These are phyloP conservation scores for Phytophthora foliorum DNA, from an alignment of 352 stramenopile genomes.

Conservation along the genomic window DNA sequence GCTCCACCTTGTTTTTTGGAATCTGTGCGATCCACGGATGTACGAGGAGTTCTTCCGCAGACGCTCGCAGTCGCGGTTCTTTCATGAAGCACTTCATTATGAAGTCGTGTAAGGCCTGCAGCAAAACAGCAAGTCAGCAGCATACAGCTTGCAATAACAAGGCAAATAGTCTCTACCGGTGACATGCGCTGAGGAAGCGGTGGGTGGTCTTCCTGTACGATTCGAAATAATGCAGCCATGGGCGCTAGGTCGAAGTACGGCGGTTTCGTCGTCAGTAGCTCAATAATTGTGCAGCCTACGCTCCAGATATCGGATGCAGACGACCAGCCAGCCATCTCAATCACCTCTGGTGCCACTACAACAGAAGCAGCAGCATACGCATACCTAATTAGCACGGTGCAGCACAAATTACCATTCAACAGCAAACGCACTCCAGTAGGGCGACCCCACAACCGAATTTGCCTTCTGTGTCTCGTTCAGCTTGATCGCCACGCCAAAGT, in stretches of 20 bases:
- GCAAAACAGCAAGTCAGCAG: conserved; percentile 3
- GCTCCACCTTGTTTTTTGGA: conserved; percentile 88
- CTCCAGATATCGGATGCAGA: conserved; percentile 96
- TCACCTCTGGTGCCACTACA: conserved; percentile 95
- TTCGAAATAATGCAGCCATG: conserved; percentile 93
- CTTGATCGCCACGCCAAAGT: conserved; percentile 94
- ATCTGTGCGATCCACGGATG: conserved; percentile 94
- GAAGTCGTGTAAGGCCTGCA: conserved; percentile 90
- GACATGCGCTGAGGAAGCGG: conserved; percentile 92
- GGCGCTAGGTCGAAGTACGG: conserved; percentile 94
- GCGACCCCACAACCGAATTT: conserved; percentile 93
- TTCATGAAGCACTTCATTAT: conserved; percentile 95
- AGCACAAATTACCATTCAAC: neutral
- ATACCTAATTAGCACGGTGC: neutral
- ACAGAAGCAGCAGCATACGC: conserved; percentile 18
- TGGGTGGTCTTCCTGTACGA: conserved; percentile 94
- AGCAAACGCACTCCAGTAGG: conserved; percentile 92
- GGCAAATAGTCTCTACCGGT: conserved; percentile 47
- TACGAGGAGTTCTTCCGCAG: conserved; percentile 85
- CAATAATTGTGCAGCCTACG: conserved; percentile 96
- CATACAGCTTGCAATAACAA: neutral
- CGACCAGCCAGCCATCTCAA: conserved; percentile 95
- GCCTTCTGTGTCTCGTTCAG: conserved; percentile 89
- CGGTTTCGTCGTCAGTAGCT: conserved; percentile 93
- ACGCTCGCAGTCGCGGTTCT: conserved; percentile 84